Conservation (phyloP, 306 rosid genomes). For the Herpetospermum pedunculosum region DNA sequence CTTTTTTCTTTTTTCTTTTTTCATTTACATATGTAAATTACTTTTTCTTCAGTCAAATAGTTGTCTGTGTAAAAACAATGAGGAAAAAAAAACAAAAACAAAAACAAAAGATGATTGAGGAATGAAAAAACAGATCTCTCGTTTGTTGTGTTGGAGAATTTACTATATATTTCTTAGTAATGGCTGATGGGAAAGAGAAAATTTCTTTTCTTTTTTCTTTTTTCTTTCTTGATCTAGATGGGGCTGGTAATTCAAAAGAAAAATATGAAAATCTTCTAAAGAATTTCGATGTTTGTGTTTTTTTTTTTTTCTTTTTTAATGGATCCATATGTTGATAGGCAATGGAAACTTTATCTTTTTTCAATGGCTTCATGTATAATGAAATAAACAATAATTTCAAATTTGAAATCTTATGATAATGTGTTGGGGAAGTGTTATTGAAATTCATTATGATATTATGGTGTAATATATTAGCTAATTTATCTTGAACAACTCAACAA, state of each 20-base stretch:
- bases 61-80: slow-evolving; percentile 22
- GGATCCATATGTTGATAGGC: neutral
- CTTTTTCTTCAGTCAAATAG: neutral
- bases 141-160: slow-evolving; percentile 31
- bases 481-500: neutral
- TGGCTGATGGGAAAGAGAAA: slow-evolving; percentile 12
- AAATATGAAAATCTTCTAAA: neutral
- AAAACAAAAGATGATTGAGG: slow-evolving; percentile 33
- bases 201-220: neutral
- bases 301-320: neutral
- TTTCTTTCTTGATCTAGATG: neutral
- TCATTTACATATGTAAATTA: neutral
- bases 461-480: neutral
- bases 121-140: slow-evolving; percentile 51
- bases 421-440: neutral
- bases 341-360: neutral
- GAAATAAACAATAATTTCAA: neutral
- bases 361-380: neutral
- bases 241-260: neutral
- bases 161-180: slow-evolving; percentile 23
- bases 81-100: neutral
- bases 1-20: neutral
- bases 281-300: neutral
- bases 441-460: neutral
- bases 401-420: neutral